Base-by-base conservation (phyloP, 2,329 filamentous ascomycete species). In the Gyromitra esculenta region DNA sequence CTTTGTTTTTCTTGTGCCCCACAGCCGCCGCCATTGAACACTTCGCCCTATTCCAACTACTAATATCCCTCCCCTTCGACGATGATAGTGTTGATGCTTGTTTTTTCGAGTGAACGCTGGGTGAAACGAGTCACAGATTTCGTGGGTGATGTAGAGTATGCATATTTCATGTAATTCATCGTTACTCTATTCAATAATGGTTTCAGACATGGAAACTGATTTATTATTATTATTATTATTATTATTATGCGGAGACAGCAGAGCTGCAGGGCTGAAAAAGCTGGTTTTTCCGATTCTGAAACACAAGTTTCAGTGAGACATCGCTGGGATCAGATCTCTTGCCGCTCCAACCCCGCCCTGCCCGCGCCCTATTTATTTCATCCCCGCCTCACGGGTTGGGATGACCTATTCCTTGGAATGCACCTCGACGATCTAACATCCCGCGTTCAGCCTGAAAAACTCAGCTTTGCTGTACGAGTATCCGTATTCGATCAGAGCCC, bases 241-340 rank as follows among this genome's bases (percentile, higher is more conserved):
- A 39, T 54, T 31, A 31, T 31, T 31, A 31, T 31, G 25, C 25
- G 4, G 25, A 31, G 4, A 31, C 25, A 3, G 35, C 39, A 45
- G 31, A 59, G 39, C 65, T 68, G 35, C 63, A 74, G 56, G 72
- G 48, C 72, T 69, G 39, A 56, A 68, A 48, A 63, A 68, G 43
- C 18, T 68, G 54, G 63, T 54, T 62, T 62, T 15, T 50, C 18
- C 21, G n/a, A 15, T 39, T 31, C 56, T 64, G 65, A 71, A 75
- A 75, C 66, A 52, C 18, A 50, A 57, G 48, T 69, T 64, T 69
- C 57, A 65, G 65, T 52, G 71, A 57, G 31, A 75, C 50, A 71
- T 64, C 41, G 31, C 56, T 43, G 39, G 52, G 41, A 52, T 71
- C 15, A 65, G 65, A 57, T 74, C 54, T 52, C 35, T 56, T 62